Conservation (phyloP, 2,329 filamentous ascomycete genomes). For the Zymoseptoria ardabiliae region DNA sequence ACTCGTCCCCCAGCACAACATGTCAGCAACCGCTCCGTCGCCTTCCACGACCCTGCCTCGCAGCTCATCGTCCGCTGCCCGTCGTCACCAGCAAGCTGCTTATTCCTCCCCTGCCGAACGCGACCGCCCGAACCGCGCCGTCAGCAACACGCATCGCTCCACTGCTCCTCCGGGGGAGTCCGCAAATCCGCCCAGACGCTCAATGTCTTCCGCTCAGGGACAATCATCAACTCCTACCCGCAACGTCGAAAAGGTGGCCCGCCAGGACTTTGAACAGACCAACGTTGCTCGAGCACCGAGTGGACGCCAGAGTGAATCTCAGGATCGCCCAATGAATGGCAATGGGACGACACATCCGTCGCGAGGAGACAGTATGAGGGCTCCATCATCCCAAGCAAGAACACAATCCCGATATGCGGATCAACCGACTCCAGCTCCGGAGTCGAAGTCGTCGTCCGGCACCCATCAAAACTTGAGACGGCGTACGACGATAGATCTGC, state of each 20-base stretch:
- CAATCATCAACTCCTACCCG: conserved; percentile 36
- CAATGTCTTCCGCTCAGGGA: conserved; percentile 31
- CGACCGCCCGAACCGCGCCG: conserved; percentile 38
- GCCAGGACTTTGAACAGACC: conserved; percentile 67
- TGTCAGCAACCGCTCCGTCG: conserved; percentile 27
- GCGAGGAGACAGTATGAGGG: conserved; percentile 47
- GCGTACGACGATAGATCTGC: conserved; percentile 75
- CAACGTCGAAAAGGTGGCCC: conserved; percentile 48
- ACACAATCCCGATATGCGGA: conserved; percentile 40
- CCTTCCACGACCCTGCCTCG: conserved; percentile 42
- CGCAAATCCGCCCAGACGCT: conserved; percentile 29
- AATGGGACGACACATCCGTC: conserved; percentile 32
- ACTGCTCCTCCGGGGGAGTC: conserved; percentile 9
- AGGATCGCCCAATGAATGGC: conserved; percentile 42
- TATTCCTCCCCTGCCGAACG: conserved; percentile 42
- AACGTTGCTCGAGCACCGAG: conserved; percentile 51
- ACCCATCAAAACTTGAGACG: conserved; percentile 39
- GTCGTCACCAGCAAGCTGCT: conserved; percentile 38
- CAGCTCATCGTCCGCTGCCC: conserved; percentile 41
- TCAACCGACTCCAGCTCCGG: conserved; percentile 25
- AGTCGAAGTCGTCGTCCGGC: conserved; percentile 14
- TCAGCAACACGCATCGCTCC: conserved; percentile 27
- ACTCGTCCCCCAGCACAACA: conserved; percentile 9
- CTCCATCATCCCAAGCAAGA: conserved; percentile 33
- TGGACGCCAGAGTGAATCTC: conserved; percentile 57